phyloP scores from a whole-genome alignment of 1,284 basidiomycete species.

The Microbotryum scabiosae region DNA sequence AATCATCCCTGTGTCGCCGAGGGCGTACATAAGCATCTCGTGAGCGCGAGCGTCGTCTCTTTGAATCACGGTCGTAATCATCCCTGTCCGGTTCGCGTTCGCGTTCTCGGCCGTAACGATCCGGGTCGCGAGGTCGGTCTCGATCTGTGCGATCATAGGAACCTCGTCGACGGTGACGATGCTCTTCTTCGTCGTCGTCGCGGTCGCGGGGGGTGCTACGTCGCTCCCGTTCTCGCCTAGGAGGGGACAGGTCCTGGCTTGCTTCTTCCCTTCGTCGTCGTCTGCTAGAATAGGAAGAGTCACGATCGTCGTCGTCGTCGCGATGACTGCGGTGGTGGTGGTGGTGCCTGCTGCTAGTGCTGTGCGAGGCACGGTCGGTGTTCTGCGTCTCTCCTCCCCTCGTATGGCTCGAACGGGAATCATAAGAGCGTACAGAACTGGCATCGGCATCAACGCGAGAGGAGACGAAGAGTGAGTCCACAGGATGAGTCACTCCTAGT shows the following conservation, averaged over 20 bases:
- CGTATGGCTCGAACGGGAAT: constrained; percentile 4
- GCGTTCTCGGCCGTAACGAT: background rate
- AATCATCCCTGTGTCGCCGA: background rate
- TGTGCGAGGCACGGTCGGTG: background rate
- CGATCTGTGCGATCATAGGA: constrained; percentile 6
- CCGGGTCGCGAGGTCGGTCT: constrained; percentile 5
- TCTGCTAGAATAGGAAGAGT: too few relatives aligned
- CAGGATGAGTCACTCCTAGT: background rate
- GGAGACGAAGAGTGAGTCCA: background rate
- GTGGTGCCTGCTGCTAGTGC: background rate
- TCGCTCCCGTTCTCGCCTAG: too few relatives aligned
- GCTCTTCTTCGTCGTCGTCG: too few relatives aligned
- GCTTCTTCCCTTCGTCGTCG: too few relatives aligned
- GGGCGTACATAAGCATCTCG: background rate
- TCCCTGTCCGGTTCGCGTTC: constrained; percentile 3
- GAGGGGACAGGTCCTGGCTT: too few relatives aligned
- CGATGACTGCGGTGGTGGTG: background rate
- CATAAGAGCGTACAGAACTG: constrained; percentile 14
- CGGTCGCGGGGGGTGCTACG: too few relatives aligned
- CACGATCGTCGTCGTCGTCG: background rate
- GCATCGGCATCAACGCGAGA: background rate
- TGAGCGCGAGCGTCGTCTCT: constrained; percentile 7
- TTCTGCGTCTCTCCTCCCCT: background rate
- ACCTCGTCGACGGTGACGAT: too few relatives aligned
- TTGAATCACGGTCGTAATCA: constrained; percentile 2